Percentiles rank a stretch among this genome's conserved stretches.
Evolutionary conservation across 2,329 filamentous ascomycete genomes (phyloP).

Genomic region (Fusarium decemcellulare): DNA sequence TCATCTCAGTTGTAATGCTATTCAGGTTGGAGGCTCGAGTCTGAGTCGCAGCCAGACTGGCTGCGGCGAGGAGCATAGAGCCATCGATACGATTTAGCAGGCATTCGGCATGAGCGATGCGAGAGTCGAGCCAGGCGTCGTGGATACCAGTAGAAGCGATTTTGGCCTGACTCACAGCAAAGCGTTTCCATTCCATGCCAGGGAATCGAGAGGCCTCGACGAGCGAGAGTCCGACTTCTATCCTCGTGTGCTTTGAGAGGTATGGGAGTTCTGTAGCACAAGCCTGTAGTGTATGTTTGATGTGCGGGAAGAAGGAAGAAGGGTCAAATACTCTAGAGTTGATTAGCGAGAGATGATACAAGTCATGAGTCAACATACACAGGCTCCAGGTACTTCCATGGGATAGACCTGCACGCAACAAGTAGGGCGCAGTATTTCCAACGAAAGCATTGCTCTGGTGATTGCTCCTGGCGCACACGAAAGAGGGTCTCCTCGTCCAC

Average conservation of each 20-base stretch:
- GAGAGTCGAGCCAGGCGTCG: neutral
- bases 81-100: neutral
- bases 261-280: neutral
- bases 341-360: neutral
- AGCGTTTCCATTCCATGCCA: neutral
- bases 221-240: neutral
- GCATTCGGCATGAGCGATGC: neutral
- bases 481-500: no score
- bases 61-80: neutral
- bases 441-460: no score
- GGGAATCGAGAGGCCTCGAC: neutral
- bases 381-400: neutral
- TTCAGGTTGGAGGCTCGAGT: neutral
- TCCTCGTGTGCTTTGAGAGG: neutral
- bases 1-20: neutral
- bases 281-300: neutral
- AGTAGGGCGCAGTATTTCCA: neutral
- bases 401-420: neutral
- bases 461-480: no score
- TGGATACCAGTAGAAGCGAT: neutral
- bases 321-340: neutral
- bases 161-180: neutral
- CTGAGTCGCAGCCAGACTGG: neutral
- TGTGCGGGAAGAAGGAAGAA: neutral
- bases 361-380: neutral